Evolutionary conservation across 169 alveolate genomes (phyloP), one percentile per base, ranked within the genome.

Genomic region (Cyclospora cayetanensis): DNA sequence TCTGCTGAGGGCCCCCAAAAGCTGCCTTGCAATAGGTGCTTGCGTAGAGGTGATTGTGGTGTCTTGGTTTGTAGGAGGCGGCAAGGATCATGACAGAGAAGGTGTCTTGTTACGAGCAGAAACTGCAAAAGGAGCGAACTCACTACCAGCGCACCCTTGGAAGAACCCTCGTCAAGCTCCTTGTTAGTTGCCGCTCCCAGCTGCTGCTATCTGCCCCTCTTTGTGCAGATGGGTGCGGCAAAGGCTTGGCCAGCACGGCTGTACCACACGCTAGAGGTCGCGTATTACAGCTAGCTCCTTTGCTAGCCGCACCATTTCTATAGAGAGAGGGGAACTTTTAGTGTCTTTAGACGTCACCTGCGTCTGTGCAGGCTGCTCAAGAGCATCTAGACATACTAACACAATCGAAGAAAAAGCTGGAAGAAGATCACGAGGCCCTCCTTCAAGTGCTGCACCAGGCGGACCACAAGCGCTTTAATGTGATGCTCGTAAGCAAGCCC

Each of bases 361-460:
- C 34, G 1, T 9, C 74, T 4, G 5, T 39, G 11, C 80, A 68
- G 80, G 80, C n/a, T 5, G 80, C 80, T 2, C 80, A 68, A 68
- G 80, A 68, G 35, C 50, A 68, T 7, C 52, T 39, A 34, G 80
- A 68, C 29, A 31, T 34, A 7, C 41, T 68, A 25, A 41, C 27
- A 46, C 2, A 34, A 34, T 29, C 29, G 34, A 68, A 20, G n/a
- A 31, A 68, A 11, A 68, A 39, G 25, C 80, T 31, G n/a, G 50
- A 68, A 31, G 80, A 68, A 0, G 80, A 68, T 7, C 80, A 68
- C 25, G 80, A 68, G n/a, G 80, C 80, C 2, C 34, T 68, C 9
- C 50, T 68, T 20, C 80, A 68, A 1, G 80, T 68, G 25, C 9
- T 68, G 1, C 52, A 68, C 52, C 52, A 68, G 25, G 52, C 80